phyloP scores from a whole-genome alignment of 139 green algal genomes.

The Chara braunii region DNA sequence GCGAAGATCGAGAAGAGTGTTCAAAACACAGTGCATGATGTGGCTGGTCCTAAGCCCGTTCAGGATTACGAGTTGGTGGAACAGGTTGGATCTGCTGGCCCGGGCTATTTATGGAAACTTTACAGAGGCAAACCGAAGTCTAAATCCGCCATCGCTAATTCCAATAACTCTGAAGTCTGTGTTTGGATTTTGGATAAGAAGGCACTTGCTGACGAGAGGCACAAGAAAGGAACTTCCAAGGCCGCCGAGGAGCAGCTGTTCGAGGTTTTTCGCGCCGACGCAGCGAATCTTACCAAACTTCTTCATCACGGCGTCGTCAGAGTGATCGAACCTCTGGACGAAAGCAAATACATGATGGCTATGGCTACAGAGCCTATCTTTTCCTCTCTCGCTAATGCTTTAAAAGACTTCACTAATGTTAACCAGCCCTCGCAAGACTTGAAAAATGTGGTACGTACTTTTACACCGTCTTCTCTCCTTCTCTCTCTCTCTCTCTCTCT shows the following conservation, averaged over 20 bases:
- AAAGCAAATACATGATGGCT: slow-evolving; percentile 62
- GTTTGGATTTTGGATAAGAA: slow-evolving; percentile 45
- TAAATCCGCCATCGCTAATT: slow-evolving; percentile 18
- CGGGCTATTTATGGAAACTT: slow-evolving; percentile 37
- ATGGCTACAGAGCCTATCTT: slow-evolving; percentile 74
- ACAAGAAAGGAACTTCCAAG: slow-evolving; percentile 28
- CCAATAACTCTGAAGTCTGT: slow-evolving; percentile 27
- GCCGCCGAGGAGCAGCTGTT: slow-evolving; percentile 35
- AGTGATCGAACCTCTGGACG: slow-evolving; percentile 74
- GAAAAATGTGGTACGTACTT: slow-evolving; percentile 16
- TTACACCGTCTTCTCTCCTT: too few relatives aligned
- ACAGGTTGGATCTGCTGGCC: slow-evolving; percentile 27
- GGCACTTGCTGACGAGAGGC: slow-evolving; percentile 24
- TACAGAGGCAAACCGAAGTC: slow-evolving; percentile 36
- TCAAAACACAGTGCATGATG: slow-evolving; percentile 28
- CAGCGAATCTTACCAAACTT: slow-evolving; percentile 7
- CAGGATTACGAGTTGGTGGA: slow-evolving; percentile 32
- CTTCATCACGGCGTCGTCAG: slow-evolving; percentile 44
- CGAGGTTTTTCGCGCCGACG: slow-evolving; percentile 36
- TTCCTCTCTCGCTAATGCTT: slow-evolving; percentile 55
- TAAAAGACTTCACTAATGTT: slow-evolving; percentile 46
- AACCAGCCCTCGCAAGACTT: slow-evolving; percentile 10
- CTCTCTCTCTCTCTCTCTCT: too few relatives aligned
- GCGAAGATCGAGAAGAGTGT: slow-evolving; percentile 31
- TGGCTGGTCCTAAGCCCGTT: slow-evolving; percentile 36